Base-by-base conservation (phyloP, 2,329 filamentous ascomycete genomes). In the Penicillium sp. region DNA sequence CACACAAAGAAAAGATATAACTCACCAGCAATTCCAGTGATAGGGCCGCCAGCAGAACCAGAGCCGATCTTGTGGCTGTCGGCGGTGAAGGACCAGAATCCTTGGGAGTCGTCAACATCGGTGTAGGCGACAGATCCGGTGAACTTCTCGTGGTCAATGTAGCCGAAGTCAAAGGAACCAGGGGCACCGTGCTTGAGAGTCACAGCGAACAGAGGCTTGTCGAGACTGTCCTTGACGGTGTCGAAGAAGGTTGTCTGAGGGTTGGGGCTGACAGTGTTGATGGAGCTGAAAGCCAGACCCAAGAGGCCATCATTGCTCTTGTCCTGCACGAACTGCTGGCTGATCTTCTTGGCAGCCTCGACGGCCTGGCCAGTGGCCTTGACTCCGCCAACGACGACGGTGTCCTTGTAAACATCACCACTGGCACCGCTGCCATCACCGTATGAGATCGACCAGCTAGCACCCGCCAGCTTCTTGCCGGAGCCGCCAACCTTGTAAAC, bases 351-450 rank as follows among this genome's bases (percentile, higher is more conserved):
- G 15, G 88, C 87, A 34, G 86, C 82, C 71, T 90, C 85, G 11
- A 91, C 82, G 9, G 86, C 85, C 72, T 90, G 87, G 2, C 72
- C 69, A 3, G 79, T 79, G 34, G 86, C 85, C 29, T 78, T 83
- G 3, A 87, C 82, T 31, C 77, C 76, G 45, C 85, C 87, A 27
- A 90, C 79, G 23, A 76, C 76, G 41, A 90, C 87, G 47, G 78
- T 83, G 70, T 90, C 88, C 31, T 78, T 80, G 72, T 87, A 89
- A 53, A 90, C 87, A 48, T 81, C 80, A 41, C 88, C 88, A 45
- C 73, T 78, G 19, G 87, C 87, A 39, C 79, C 79, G 44, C 83
- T 84, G 15, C 84, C 84, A 63, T 90, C 88, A 25, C 85, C 87
- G 64, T 90, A 90, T 16, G 69, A 74, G 66, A 89, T 86, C 7